Base-by-base conservation (phyloP, 768 basidiomycete species). In the Kwoniella botswanensis region DNA sequence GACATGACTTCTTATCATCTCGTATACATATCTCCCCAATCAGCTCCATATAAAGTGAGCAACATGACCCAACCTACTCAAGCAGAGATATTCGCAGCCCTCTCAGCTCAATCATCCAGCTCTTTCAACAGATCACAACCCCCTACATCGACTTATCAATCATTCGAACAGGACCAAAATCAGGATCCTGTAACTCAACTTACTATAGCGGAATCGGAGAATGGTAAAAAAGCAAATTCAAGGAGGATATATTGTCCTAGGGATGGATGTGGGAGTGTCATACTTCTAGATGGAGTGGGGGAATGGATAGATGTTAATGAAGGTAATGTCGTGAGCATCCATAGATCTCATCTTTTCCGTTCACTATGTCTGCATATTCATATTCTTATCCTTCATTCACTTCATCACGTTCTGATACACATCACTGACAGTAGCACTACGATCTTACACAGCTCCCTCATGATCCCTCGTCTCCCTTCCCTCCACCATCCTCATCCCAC, bases 231-330 rank as follows among this genome's bases (percentile, higher is more conserved):
- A 21, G n/a, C n/a, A 22, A 70, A 70, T 65, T 62, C 12, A 17
- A 65, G 74, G 18, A 72, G 68, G 66, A 76, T 84, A 41, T 81
- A 82, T 68, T 84, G 84, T 66, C 72, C 76, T 4, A 70, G 83
- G 24, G 71, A 80, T 26, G 79, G 74, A 43, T 84, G 84, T 67
- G 76, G 77, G 13, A 81, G 81, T 70, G 18, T 79, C 22, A 79
- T 84, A 17, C 60, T 84, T 11, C 56, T 68, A 17, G 67, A 67
- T 4, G 77, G 79, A 4, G 77, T 77, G 1, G 80, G 71, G 2
- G 70, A 77, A 42, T 74, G 68, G 68, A 71, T 76, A 4, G 67
- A 74, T 26, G 68, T 71, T 0, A 6, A 35, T 11, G 67, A 72
- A 57, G 66, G 50, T 7, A 69, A 67, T 10, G 66, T 79, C 24